A percentile compares a stretch with the other conserved stretches of the same genome.
These are phyloP conservation scores for Fusarium cyanostomum DNA, from an alignment of 2,329 filamentous ascomycete species.

Conservation along the genomic window DNA sequence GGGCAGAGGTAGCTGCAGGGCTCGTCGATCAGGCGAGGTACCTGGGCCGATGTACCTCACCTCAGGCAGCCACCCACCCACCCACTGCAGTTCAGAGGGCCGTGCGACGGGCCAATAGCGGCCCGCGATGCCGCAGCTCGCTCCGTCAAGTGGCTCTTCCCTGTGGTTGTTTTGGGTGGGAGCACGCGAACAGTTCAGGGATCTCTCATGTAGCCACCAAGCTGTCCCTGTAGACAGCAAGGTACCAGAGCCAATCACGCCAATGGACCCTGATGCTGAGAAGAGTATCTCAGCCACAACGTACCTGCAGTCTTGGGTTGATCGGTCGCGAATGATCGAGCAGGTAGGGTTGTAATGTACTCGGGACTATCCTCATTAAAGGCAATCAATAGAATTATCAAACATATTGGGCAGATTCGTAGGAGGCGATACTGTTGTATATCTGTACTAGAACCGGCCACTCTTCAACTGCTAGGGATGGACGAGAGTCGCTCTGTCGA, in stretches of 20 bases:
- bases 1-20: slow-evolving; percentile 39
- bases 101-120: slow-evolving; percentile 21
- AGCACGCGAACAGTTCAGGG: slow-evolving; percentile 32
- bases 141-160: slow-evolving; percentile 10
- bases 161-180: slow-evolving; percentile 30
- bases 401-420: background rate
- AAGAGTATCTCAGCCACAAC: slow-evolving; percentile 27
- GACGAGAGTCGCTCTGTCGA: no score
- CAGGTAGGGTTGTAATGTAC: background rate
- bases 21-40: slow-evolving; percentile 37
- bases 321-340: background rate
- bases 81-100: slow-evolving; percentile 3
- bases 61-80: slow-evolving; percentile 12
- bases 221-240: slow-evolving; percentile 35
- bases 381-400: background rate
- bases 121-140: slow-evolving; percentile 10
- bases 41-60: slow-evolving; percentile 15
- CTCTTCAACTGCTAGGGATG: no score
- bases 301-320: slow-evolving; percentile 30
- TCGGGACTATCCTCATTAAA: background rate
- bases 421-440: background rate
- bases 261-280: slow-evolving; percentile 20
- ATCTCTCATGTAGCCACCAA: slow-evolving; percentile 29
- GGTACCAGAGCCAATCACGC: slow-evolving; percentile 35
- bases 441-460: background rate